A percentile compares a stretch with the other conserved stretches of the same genome.
These are phyloP conservation scores for Apiospora arundinis DNA, from an alignment of 2,329 filamentous ascomycete species.

Conservation along the genomic window DNA sequence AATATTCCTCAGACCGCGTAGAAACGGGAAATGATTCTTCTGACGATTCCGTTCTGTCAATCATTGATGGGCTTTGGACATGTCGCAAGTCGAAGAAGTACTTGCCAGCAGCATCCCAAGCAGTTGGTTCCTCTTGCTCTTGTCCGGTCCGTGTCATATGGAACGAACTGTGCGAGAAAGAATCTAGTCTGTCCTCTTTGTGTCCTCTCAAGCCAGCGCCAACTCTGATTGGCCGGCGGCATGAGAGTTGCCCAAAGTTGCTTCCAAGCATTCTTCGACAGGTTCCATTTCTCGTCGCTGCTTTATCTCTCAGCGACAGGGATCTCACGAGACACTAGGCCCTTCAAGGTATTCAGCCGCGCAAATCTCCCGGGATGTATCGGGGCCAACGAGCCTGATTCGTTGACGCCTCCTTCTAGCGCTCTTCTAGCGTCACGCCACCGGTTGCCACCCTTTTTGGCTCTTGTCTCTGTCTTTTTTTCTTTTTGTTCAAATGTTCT, in stretches of 20 bases:
- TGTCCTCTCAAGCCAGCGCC: not conserved
- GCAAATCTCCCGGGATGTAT: constrained; percentile 24
- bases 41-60: not conserved
- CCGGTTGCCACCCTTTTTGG: constrained; percentile 24
- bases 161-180: constrained; percentile 1
- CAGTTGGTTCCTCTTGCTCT: not conserved
- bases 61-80: not conserved
- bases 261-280: constrained; percentile 22
- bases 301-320: constrained; percentile 22
- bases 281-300: constrained; percentile 24
- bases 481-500: constrained; percentile 15
- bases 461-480: not conserved
- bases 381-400: constrained; percentile 33
- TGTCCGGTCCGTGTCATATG: not conserved
- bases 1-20: not conserved
- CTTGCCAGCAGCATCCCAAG: not conserved
- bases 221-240: constrained; percentile 10
- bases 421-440: constrained; percentile 45
- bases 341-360: constrained; percentile 16
- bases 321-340: not conserved
- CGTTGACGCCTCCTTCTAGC: constrained; percentile 42
- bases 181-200: not conserved
- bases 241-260: not conserved
- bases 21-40: not conserved
- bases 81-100: not conserved